Conservation (phyloP, 192 early-diverging fungal genomes). For the Diversispora epigaea region DNA sequence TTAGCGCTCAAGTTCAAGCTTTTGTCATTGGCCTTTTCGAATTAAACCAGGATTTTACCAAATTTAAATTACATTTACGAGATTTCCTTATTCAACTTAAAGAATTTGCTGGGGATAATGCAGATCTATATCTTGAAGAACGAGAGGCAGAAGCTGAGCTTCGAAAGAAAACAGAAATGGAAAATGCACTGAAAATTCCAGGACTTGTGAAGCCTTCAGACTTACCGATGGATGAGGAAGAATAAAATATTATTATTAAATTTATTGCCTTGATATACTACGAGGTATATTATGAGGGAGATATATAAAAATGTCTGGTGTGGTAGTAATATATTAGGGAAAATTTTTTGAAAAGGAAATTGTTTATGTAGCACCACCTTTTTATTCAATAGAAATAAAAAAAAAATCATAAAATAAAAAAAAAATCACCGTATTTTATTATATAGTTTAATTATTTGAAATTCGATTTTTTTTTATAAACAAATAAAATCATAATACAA, state of each 20-base stretch:
- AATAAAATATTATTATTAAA: constrained; percentile 25
- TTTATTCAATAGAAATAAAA: no score
- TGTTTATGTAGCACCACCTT: no score
- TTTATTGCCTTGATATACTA: no score
- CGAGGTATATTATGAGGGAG: no score
- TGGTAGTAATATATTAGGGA: no score
- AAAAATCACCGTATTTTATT: no score
- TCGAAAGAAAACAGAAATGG: constrained; percentile 78
- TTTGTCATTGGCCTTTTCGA: constrained; percentile 89
- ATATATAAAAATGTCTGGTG: no score
- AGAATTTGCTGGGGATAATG: constrained; percentile 90
- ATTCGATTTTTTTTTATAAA: no score
- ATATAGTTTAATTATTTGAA: no score
- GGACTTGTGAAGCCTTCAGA: constrained; percentile 97
- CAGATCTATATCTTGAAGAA: constrained; percentile 86
- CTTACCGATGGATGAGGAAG: constrained; percentile 58
- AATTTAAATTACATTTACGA: constrained; percentile 92
- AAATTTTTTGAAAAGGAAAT: no score
- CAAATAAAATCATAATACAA: no score
- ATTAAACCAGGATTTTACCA: constrained; percentile 73
- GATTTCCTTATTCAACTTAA: constrained; percentile 94
- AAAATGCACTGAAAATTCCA: constrained; percentile 82
- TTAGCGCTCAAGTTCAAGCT: constrained; percentile 76
- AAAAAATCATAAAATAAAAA: no score
- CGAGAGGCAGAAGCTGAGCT: constrained; percentile 79